A percentile compares a stretch with the other conserved stretches of the same genome.
These are phyloP conservation scores for Arabidopsis suecica DNA, from an alignment of 345 rosid species.

Conservation along the genomic window DNA sequence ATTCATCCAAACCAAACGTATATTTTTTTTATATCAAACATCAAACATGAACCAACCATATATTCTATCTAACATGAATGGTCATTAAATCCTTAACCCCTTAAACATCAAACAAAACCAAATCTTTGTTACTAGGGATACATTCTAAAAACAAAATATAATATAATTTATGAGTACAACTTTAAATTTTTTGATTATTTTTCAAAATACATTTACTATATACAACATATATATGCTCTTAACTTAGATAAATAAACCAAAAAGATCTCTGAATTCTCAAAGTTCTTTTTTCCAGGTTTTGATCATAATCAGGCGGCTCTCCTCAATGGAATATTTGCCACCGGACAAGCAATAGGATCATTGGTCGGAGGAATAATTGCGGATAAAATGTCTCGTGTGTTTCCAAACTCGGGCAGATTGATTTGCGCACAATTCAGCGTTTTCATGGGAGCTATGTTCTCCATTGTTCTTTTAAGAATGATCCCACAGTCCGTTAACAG, in stretches of 20 bases:
- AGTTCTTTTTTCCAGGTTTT: conserved; percentile 56
- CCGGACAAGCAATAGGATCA: conserved; percentile 74
- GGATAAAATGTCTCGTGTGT: conserved; percentile 60
- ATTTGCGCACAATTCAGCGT: conserved; percentile 93
- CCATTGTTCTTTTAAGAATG: conserved; percentile 64
- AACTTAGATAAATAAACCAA: not conserved
- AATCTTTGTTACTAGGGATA: not conserved
- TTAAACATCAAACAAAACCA: not conserved
- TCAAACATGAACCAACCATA: not conserved
- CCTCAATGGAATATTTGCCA: conserved; percentile 67
- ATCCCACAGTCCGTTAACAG: conserved; percentile 73
- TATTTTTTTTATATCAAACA: no score
- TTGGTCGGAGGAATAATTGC: conserved; percentile 80
- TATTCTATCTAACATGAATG: not conserved
- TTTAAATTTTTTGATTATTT: no score
- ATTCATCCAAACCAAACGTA: conserved; percentile 32
- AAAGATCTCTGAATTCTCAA: not conserved
- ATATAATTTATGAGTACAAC: no score
- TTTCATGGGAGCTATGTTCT: conserved; percentile 81
- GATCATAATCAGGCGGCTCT: conserved; percentile 69
- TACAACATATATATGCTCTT: not conserved
- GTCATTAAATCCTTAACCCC: not conserved
- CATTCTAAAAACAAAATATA: no score
- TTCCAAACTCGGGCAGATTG: conserved; percentile 75
- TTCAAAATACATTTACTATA: no score